Evolutionary conservation across 2,329 filamentous ascomycete species (phyloP).

Genomic region (Xylaria sp.): DNA sequence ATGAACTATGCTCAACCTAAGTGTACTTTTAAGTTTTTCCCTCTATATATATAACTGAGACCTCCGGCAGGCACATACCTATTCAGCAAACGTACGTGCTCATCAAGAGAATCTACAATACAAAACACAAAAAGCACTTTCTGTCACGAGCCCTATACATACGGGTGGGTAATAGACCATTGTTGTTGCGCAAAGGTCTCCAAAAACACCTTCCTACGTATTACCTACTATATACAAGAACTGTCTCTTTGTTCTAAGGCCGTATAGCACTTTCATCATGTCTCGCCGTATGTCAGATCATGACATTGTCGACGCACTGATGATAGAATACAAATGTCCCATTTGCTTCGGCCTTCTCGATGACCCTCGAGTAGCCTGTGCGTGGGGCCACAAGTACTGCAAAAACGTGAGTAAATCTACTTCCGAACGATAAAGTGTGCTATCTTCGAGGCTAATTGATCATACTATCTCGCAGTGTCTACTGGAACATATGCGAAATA

Average conservation of each 20-base stretch:
- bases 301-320: conserved; percentile 10
- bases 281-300: background rate
- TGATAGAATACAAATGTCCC: conserved; percentile 8
- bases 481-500: background rate
- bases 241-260: too few relatives aligned
- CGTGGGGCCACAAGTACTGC: conserved; percentile 24
- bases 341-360: conserved; percentile 20
- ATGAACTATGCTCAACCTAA: background rate
- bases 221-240: too few relatives aligned
- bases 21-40: background rate
- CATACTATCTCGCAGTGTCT: conserved; percentile 8
- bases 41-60: background rate
- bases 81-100: background rate
- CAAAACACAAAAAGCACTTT: too few relatives aligned
- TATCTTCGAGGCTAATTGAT: background rate
- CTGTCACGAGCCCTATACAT: too few relatives aligned
- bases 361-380: background rate
- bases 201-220: too few relatives aligned
- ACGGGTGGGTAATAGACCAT: too few relatives aligned
- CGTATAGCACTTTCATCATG: too few relatives aligned
- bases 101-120: background rate
- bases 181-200: too few relatives aligned
- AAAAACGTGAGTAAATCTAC: background rate
- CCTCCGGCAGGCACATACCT: background rate
- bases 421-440: background rate